Base-by-base conservation (phyloP, 108 stramenopile species). In the Parietichytrium sp. region DNA sequence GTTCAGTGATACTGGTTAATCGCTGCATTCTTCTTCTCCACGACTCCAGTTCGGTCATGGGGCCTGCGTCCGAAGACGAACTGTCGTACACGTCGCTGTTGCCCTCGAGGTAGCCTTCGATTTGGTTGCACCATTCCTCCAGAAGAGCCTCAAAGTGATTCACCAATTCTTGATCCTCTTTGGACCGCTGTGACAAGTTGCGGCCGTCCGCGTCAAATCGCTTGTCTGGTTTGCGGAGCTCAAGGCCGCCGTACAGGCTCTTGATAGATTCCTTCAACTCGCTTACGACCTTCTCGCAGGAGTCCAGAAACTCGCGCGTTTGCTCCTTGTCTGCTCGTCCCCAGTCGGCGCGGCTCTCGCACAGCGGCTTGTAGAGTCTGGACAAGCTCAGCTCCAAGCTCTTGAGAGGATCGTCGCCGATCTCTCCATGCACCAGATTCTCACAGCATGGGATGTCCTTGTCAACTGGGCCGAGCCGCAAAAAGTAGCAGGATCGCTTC, bases 21-120 rank as follows among this genome's bases (percentile, higher is more conserved):
- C 91, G 90, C 81, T 94, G 95, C 91, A 92, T 93, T 47, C 92
- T 89, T 26, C 81, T 83, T 18, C 93, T 89, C 95, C 95, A 95
- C 79, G 88, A 89, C 78, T 93, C 93, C 55, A 95, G 85, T 82
- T 94, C 93, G 8, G 90, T 93, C 42, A 89, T 88, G 48, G 95
- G 95, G 3, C 95, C 94, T 42, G 81, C 88, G 52, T 85, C 84
- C 29, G 47, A 50, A 30, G 16, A 49, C 3, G 30, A 7, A 51
- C 45, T 38, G n/a, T 54, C 52, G 20, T 54, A n/a, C 4, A 3
- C 78, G 42, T 78, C 77, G 79, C 27, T 42, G 7, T 78, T 81
- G 50, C 83, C 87, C 53, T 91, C 87, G 33, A 94, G 83, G 84
- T 93, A 93, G 8, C 54, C 51, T 81, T 92, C 94, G 51, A 94